phyloP scores from a whole-genome alignment of 2,329 filamentous ascomycete species.

The Botrytis hyacinthi region DNA sequence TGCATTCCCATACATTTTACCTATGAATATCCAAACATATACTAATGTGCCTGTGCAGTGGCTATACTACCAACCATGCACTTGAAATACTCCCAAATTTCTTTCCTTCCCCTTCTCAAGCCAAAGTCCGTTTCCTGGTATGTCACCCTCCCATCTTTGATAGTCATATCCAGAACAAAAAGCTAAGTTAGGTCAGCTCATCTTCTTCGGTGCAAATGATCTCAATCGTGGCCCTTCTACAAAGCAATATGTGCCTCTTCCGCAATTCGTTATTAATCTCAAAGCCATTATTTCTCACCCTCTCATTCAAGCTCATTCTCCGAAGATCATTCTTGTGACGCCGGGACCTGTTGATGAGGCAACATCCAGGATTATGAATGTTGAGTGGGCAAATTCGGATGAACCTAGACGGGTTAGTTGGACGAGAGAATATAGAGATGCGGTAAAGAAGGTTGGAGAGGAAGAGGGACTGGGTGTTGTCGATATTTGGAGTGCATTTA shows the following conservation, averaged over 20 bases:
- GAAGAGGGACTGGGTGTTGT: conserved; percentile 55
- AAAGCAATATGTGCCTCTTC: conserved; percentile 71
- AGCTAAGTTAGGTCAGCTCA: conserved; percentile 30
- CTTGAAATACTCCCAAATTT: conserved; percentile 25
- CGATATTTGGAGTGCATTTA: conserved; percentile 76
- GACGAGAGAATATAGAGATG: conserved; percentile 57
- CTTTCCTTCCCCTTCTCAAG: conserved; percentile 31
- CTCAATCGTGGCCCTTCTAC: conserved; percentile 60
- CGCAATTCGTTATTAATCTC: conserved; percentile 70
- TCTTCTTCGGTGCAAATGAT: conserved; percentile 91
- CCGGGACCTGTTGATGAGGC: conserved; percentile 84
- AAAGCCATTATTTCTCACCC: conserved; percentile 69
- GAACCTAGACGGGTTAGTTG: conserved; percentile 42
- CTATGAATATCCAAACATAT: not conserved
- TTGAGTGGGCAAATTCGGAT: conserved; percentile 46
- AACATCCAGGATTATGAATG: conserved; percentile 41
- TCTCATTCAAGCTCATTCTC: conserved; percentile 63
- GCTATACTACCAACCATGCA: conserved; percentile 32
- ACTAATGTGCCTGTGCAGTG: conserved; percentile 22
- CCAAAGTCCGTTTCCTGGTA: conserved; percentile 40
- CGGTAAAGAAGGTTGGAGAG: conserved; percentile 56
- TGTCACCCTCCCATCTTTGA: conserved; percentile 36
- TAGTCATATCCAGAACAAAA: not conserved
- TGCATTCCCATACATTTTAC: not conserved
- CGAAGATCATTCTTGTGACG: conserved; percentile 72